Conservation (phyloP, 768 basidiomycete genomes). For the Xanthoconium purpureum region DNA sequence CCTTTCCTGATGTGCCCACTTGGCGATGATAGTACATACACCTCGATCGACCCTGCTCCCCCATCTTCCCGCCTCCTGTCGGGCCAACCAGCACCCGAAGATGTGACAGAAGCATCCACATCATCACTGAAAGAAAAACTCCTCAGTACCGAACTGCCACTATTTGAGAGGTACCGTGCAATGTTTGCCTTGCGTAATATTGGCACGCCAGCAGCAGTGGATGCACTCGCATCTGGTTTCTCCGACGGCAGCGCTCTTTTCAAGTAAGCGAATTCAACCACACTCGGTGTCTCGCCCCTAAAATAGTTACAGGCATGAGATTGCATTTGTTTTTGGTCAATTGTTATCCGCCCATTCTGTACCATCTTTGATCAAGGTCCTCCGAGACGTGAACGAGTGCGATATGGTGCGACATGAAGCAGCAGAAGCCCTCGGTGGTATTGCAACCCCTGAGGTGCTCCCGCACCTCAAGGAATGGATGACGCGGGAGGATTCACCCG, state of each 20-base stretch:
- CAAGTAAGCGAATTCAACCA: slow-evolving; percentile 57
- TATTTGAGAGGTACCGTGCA: slow-evolving; percentile 94
- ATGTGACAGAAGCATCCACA: slow-evolving; percentile 48
- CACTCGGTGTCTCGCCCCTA: background rate
- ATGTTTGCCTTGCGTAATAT: slow-evolving; percentile 98
- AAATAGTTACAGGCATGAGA: slow-evolving; percentile 73
- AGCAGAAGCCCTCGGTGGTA: slow-evolving; percentile 97
- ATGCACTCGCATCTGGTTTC: slow-evolving; percentile 91
- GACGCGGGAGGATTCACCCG: slow-evolving; percentile 70
- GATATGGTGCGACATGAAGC: slow-evolving; percentile 99
- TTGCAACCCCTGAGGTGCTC: slow-evolving; percentile 89
- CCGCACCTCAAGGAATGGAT: slow-evolving; percentile 86
- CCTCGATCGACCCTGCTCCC: slow-evolving; percentile 89
- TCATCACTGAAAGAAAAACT: slow-evolving; percentile 56
- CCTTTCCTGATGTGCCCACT: background rate
- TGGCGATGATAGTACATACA: slow-evolving; percentile 51
- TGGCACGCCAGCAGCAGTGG: slow-evolving; percentile 79
- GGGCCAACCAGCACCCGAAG: slow-evolving; percentile 51
- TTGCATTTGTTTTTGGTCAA: slow-evolving; percentile 98
- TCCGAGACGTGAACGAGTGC: slow-evolving; percentile 70
- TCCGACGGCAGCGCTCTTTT: slow-evolving; percentile 86
- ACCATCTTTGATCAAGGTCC: slow-evolving; percentile 74
- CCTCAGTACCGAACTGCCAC: slow-evolving; percentile 60
- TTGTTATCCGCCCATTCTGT: slow-evolving; percentile 86
- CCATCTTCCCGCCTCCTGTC: slow-evolving; percentile 62